A percentile compares a stretch with the other conserved stretches of the same genome.
Evolutionary conservation across 2,329 filamentous ascomycete genomes (phyloP).

Genomic region (Nemania sp.): DNA sequence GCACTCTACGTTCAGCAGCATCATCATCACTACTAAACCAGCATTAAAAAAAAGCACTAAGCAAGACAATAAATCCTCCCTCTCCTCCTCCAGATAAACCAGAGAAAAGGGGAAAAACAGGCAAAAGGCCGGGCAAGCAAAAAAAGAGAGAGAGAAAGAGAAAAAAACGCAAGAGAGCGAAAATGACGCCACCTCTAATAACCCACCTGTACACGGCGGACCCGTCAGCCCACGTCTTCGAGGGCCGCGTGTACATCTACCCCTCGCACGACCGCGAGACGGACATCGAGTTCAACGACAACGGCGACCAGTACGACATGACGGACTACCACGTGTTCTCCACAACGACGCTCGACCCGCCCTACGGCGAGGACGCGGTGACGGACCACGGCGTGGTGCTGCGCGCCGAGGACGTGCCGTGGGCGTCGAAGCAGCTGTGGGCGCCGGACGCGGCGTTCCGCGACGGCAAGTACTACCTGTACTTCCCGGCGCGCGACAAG

Average conservation of each 20-base stretch:
- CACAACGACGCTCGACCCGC: constrained; percentile 53
- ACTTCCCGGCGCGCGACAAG: constrained; percentile 76
- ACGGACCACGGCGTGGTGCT: constrained; percentile 73
- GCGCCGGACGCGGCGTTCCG: constrained; percentile 74
- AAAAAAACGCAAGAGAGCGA: constrained; percentile 16
- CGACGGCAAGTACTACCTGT: constrained; percentile 72
- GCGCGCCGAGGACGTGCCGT: constrained; percentile 68
- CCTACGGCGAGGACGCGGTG: constrained; percentile 53
- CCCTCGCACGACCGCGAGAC: constrained; percentile 80
- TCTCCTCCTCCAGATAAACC: neutral
- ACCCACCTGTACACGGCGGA: constrained; percentile 79
- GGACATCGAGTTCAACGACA: constrained; percentile 76
- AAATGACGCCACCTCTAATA: constrained; percentile 66
- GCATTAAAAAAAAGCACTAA: neutral
- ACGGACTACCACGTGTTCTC: constrained; percentile 81
- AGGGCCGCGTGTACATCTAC: constrained; percentile 76
- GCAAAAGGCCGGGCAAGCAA: neutral
- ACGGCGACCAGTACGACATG: constrained; percentile 87
- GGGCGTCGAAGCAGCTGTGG: constrained; percentile 81
- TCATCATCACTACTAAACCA: neutral
- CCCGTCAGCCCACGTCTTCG: constrained; percentile 80
- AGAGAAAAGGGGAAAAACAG: constrained; percentile 1
- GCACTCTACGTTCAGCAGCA: neutral
- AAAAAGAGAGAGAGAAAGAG: neutral
- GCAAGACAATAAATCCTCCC: neutral